Evolutionary conservation across 2,329 filamentous ascomycete species (phyloP), one percentile per base, ranked within the genome.

Genomic region (Hypoxylon sp.): DNA sequence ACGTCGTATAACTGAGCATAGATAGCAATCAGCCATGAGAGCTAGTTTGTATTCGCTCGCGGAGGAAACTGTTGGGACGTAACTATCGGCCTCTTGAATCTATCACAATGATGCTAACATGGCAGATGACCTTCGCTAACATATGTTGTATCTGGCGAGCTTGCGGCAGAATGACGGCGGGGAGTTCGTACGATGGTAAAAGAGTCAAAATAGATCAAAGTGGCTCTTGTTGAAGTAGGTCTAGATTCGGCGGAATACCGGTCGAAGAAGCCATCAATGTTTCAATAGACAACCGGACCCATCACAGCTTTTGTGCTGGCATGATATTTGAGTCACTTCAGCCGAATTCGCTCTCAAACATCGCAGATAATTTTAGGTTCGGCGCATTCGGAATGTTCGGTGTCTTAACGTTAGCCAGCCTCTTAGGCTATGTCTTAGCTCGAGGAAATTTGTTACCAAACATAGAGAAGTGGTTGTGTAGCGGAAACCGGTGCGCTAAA

Each of bases 301-400:
- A 40, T 5, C 8, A 35, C 22, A 35, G 31, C 7, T n/a, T 48
- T 40, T 30, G 20, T 20, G 22, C 11, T 40, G n/a, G 31, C 11
- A 50, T 50, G 10, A 40, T 50, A 11, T 14, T 10, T 20, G 42
- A 30, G 37, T 50, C n/a, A 31, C 27, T 20, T 48, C 13, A 14
- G 6, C 27, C 31, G 20, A 50, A 42, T 33, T 30, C 17, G n/a
- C 14, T 50, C 46, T 27, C 8, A 17, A 50, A 50, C 6, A 50
- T 50, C 13, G 46, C 14, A 50, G 13, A 13, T 27, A 46, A 20
- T 27, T 22, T 17, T 35, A 50, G 31, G 31, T 46, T 40, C 56
- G 56, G 56, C 50, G 56, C 31, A 11, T 46, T 59, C 56, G 56
- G 56, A 25, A 50, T 50, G 56, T 50, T 59, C 46, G 56, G 56